Evolutionary conservation across 2,329 filamentous ascomycete genomes (phyloP).

Genomic region (Calonectria hongkongensis): DNA sequence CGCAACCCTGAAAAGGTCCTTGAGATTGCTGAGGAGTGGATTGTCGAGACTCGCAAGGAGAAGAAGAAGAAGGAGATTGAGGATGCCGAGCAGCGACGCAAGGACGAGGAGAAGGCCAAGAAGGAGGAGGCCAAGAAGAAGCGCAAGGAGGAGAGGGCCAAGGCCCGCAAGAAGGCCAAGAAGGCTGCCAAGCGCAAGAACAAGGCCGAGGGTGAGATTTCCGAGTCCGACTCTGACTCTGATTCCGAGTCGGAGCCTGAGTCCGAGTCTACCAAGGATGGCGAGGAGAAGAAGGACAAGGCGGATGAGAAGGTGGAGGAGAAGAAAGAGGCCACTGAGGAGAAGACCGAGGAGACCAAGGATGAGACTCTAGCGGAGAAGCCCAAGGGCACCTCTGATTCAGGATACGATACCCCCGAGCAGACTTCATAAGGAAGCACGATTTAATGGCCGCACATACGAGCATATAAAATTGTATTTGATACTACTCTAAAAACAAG

Average conservation of each 20-base stretch:
- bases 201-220: slow-evolving; percentile 47
- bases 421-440: slow-evolving; percentile 40
- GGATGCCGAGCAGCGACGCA: slow-evolving; percentile 64
- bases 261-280: slow-evolving; percentile 44
- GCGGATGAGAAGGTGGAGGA: slow-evolving; percentile 25
- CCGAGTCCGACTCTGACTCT: slow-evolving; percentile 49
- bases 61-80: slow-evolving; percentile 67
- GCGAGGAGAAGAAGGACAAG: slow-evolving; percentile 35
- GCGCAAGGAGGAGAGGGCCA: slow-evolving; percentile 52
- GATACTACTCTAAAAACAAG: slow-evolving; percentile 16
- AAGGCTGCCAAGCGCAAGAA: slow-evolving; percentile 53
- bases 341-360: slow-evolving; percentile 34
- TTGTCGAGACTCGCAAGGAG: slow-evolving; percentile 68
- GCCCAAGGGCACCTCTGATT: slow-evolving; percentile 59
- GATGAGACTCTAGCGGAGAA: slow-evolving; percentile 33
- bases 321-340: slow-evolving; percentile 36
- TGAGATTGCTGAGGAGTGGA: slow-evolving; percentile 68
- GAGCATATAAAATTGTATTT: slow-evolving; percentile 6
- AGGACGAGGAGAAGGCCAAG: slow-evolving; percentile 59
- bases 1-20: slow-evolving; percentile 69
- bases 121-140: slow-evolving; percentile 57
- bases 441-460: slow-evolving; percentile 33
- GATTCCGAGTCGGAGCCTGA: slow-evolving; percentile 51
- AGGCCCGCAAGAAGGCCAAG: slow-evolving; percentile 53
- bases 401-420: slow-evolving; percentile 59